Base-by-base conservation (phyloP, 148 eudicot genomes). In the Amaranthus hypochondriacus region DNA sequence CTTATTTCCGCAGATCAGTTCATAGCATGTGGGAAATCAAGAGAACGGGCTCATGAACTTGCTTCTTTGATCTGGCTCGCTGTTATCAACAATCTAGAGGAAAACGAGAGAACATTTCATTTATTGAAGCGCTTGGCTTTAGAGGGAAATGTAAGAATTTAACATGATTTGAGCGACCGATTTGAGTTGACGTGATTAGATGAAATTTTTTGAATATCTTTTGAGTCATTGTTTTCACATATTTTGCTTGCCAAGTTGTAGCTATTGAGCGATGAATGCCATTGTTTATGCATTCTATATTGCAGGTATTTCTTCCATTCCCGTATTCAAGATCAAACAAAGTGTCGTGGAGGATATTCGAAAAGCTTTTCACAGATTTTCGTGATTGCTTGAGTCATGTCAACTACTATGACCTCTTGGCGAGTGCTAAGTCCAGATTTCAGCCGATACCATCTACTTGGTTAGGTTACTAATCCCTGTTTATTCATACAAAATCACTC, bases 281-380 rank as follows among this genome's bases (percentile, higher is more conserved):
- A 74, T n/a, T 42, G 46, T 51, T 61, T 28, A 28, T 28, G 39
- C 39, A 48, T 63, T 18, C 14, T 58, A 51, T 59, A 9, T 39
- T 55, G 64, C 87, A 91, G 97, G 90, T 84, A 5, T 89, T 83
- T 76, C 84, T 91, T 39, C 81, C 92, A 2, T 89, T 84, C 66
- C 97, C 97, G 28, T 91, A 89, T 79, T 68, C 90, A 49, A 82
- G 92, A 79, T 89, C 92, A 58, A 80, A 75, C 71, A 77, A 85
- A 73, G 97, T 91, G 59, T 79, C 81, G 57, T 86, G 93, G 90
- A 89, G 86, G 78, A 82, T 87, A n/a, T 89, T 84, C 47, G 97
- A 91, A 77, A 87, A 87, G 80, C 86, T 91, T n/a, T 91, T 91
- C 81, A 91, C 91, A 44, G 93, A 89, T 75, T 91, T 86, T 66